Conservation (phyloP, 345 rosid species). For the Bruguiera parviflora region DNA sequence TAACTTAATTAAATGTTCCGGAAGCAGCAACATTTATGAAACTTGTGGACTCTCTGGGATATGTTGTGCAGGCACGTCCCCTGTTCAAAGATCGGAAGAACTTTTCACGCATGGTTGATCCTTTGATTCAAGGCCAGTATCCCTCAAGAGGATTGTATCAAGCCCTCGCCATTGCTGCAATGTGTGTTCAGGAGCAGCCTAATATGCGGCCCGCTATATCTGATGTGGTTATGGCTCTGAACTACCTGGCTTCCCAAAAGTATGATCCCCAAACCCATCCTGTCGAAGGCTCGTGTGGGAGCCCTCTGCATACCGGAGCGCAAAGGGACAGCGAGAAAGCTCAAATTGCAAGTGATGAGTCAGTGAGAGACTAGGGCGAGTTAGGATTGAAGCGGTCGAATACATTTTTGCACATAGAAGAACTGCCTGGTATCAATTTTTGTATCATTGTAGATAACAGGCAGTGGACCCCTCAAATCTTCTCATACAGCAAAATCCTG, state of each 20-base stretch:
- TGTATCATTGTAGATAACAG: constrained; percentile 27
- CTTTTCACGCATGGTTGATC: constrained; percentile 38
- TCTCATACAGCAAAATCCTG: constrained; percentile 19
- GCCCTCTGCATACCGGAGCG: constrained; percentile 1
- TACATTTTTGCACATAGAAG: constrained; percentile 7
- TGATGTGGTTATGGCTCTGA: constrained; percentile 44
- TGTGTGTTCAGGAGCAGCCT: constrained; percentile 52
- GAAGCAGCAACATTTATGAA: background rate
- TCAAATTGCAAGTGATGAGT: constrained; percentile 3
- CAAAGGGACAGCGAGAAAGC: constrained; percentile 15
- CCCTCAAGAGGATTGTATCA: constrained; percentile 43
- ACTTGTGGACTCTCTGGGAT: background rate
- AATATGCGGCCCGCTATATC: constrained; percentile 34
- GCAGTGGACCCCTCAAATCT: constrained; percentile 7
- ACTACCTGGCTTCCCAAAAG: constrained; percentile 34
- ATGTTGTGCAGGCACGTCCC: constrained; percentile 38
- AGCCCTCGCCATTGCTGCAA: constrained; percentile 44
- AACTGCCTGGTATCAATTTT: constrained; percentile 38
- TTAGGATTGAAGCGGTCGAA: constrained; percentile 8
- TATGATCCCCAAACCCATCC: constrained; percentile 13
- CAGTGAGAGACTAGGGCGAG: background rate
- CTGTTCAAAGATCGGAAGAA: constrained; percentile 43
- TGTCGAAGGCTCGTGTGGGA: background rate
- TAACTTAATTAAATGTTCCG: no score
- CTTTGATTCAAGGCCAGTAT: constrained; percentile 32